These are phyloP conservation scores for Sporothrix variecibatus DNA, from an alignment of 2,329 filamentous ascomycete genomes.

Conservation along the genomic window DNA sequence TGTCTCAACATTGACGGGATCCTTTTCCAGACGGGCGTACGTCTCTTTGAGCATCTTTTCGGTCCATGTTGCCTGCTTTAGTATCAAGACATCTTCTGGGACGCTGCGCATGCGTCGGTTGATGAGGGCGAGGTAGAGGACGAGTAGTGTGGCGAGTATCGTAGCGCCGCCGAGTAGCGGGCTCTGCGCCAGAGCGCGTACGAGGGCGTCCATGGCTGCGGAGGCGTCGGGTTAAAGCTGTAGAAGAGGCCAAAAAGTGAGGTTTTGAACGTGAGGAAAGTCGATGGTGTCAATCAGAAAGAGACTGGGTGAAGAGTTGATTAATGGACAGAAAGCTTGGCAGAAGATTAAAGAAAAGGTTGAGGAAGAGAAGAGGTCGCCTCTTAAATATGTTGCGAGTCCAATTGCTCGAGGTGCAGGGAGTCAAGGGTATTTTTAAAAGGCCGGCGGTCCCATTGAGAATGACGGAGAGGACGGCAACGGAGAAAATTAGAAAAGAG, in stretches of 20 bases:
- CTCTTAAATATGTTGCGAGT: neutral
- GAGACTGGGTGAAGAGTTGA: neutral
- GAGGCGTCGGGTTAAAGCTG: neutral
- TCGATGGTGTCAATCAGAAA: neutral
- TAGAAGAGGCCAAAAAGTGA: neutral
- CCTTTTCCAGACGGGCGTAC: slow-evolving; percentile 37
- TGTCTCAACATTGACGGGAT: slow-evolving; percentile 34
- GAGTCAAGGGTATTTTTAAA: too few relatives aligned
- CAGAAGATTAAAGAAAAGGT: neutral
- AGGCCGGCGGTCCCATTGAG: neutral
- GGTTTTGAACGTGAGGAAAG: neutral
- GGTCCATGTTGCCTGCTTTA: slow-evolving; percentile 40
- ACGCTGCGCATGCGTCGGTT: slow-evolving; percentile 39
- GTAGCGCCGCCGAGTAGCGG: slow-evolving; percentile 13
- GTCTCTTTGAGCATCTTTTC: slow-evolving; percentile 36
- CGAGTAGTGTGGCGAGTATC: neutral
- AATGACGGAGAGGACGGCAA: neutral
- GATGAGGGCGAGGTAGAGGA: slow-evolving; percentile 35
- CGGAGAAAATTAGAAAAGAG: neutral
- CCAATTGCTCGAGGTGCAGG: neutral
- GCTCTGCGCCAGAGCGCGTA: neutral
- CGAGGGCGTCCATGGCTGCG: slow-evolving; percentile 10
- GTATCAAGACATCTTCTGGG: slow-evolving; percentile 35
- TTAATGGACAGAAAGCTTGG: neutral
- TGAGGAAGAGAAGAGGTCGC: neutral